These are phyloP conservation scores for Arthrobotrys megalospora DNA, from an alignment of 2,329 filamentous ascomycete genomes.

Conservation along the genomic window DNA sequence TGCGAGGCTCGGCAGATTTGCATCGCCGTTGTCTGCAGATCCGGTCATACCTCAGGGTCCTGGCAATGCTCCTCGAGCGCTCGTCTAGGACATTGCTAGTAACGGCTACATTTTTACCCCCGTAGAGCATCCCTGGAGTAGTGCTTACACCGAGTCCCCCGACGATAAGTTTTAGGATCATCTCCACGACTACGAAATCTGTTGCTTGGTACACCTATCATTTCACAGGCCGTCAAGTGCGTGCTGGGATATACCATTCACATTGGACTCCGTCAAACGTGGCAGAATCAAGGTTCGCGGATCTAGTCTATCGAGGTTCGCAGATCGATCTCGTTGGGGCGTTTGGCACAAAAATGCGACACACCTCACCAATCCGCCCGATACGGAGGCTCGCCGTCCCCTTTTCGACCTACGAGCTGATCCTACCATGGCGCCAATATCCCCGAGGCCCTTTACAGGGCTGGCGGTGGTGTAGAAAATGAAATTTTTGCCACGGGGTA, in stretches of 20 bases:
- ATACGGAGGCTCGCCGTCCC: slow-evolving; percentile 32
- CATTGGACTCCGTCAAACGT: slow-evolving; percentile 22
- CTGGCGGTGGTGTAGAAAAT: slow-evolving; percentile 44
- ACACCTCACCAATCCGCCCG: slow-evolving; percentile 27
- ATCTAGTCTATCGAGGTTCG: slow-evolving; percentile 10
- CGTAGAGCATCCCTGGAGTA: slow-evolving; percentile 31
- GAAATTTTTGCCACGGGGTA: slow-evolving; percentile 35
- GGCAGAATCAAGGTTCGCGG: slow-evolving; percentile 32
- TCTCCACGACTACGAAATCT: background rate
- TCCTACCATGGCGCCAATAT: slow-evolving; percentile 8
- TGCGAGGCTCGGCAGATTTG: background rate
- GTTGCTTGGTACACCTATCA: slow-evolving; percentile 25
- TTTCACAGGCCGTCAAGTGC: slow-evolving; percentile 24
- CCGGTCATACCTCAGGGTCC: slow-evolving; percentile 21
- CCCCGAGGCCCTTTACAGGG: slow-evolving; percentile 27
- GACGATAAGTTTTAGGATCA: slow-evolving; percentile 13
- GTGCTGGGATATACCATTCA: slow-evolving; percentile 35
- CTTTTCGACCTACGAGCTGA: slow-evolving; percentile 19
- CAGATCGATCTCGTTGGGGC: slow-evolving; percentile 31
- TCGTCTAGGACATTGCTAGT: slow-evolving; percentile 34
- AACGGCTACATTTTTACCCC: slow-evolving; percentile 24
- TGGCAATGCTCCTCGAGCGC: slow-evolving; percentile 22
- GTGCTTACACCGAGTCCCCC: slow-evolving; percentile 31
- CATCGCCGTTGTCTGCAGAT: too few relatives aligned
- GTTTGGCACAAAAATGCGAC: too few relatives aligned